Conservation (phyloP, 164 flowering plant species). For the Piper betle region DNA sequence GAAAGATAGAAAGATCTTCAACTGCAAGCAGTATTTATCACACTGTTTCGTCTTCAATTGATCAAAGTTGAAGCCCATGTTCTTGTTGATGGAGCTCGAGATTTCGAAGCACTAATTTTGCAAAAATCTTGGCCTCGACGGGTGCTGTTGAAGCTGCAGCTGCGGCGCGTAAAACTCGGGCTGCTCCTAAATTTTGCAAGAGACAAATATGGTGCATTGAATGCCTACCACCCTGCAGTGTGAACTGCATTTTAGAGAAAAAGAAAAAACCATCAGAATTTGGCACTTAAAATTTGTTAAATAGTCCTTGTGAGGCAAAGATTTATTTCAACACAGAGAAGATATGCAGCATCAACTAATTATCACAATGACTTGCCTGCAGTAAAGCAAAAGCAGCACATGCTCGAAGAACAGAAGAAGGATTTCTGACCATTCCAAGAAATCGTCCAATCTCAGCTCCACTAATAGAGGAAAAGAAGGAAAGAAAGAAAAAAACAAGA, state of each 20-base stretch:
- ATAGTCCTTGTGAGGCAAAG: too few relatives aligned
- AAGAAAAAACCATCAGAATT: too few relatives aligned
- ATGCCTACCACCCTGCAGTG: conserved; percentile 86
- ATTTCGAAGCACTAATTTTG: conserved; percentile 81
- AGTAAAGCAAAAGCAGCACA: conserved; percentile 98
- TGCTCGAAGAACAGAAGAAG: conserved; percentile 66
- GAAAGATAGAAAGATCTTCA: background rate
- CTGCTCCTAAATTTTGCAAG: conserved; percentile 70
- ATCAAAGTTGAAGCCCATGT: conserved; percentile 17
- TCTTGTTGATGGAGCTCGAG: conserved; percentile 77
- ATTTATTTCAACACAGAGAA: too few relatives aligned
- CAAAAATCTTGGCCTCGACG: conserved; percentile 74
- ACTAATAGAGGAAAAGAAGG: too few relatives aligned
- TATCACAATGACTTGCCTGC: conserved; percentile 36
- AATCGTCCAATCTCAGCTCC: conserved; percentile 96
- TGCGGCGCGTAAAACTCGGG: conserved; percentile 66
- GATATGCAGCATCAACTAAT: too few relatives aligned
- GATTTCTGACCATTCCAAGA: conserved; percentile 72
- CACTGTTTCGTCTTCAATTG: conserved; percentile 53
- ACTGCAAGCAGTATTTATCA: conserved; percentile 87
- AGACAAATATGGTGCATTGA: conserved; percentile 75
- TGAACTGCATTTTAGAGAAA: too few relatives aligned
- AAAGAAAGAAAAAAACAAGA: conserved; percentile 1
- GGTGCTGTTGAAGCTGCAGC: conserved; percentile 89
- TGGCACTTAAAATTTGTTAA: too few relatives aligned